Conservation (phyloP, 2,329 filamentous ascomycete genomes). For the Fusarium dlaminii region DNA sequence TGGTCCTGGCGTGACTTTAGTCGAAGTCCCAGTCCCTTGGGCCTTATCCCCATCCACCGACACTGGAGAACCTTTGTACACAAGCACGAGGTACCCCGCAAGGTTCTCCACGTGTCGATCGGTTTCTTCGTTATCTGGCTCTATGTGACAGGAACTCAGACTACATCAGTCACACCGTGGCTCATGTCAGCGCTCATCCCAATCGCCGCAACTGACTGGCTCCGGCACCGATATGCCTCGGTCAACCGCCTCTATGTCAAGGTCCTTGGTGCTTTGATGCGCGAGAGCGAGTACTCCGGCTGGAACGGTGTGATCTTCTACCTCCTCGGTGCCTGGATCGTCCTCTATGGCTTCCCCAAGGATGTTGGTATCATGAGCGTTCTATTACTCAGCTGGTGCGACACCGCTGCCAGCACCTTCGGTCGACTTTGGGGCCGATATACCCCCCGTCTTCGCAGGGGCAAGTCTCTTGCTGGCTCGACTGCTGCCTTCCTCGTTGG, state of each 20-base stretch:
- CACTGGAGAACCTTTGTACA: slow-evolving; percentile 93
- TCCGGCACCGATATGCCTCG: slow-evolving; percentile 82
- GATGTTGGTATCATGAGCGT: slow-evolving; percentile 91
- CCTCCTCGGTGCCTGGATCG: slow-evolving; percentile 87
- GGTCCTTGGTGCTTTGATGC: slow-evolving; percentile 89
- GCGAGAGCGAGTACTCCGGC: slow-evolving; percentile 91
- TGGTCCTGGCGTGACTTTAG: slow-evolving; percentile 90
- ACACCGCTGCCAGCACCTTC: slow-evolving; percentile 95
- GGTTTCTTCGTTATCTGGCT: slow-evolving; percentile 92
- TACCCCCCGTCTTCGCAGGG: slow-evolving; percentile 83
- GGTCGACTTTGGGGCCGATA: slow-evolving; percentile 89
- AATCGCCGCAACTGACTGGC: slow-evolving; percentile 81
- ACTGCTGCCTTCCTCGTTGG: slow-evolving; percentile 85
- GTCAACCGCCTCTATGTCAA: slow-evolving; percentile 91
- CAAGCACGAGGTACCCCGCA: slow-evolving; percentile 95
- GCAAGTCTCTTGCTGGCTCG: slow-evolving; percentile 92
- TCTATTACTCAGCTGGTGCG: slow-evolving; percentile 94
- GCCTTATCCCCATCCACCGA: slow-evolving; percentile 92
- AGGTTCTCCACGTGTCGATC: slow-evolving; percentile 93
- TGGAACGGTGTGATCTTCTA: slow-evolving; percentile 99
- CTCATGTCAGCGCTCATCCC: slow-evolving; percentile 84
- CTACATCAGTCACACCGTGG: slow-evolving; percentile 81
- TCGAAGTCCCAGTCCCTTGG: slow-evolving; percentile 89
- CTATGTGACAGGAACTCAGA: slow-evolving; percentile 82
- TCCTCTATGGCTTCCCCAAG: slow-evolving; percentile 89